Percentiles rank a stretch among this genome's conserved stretches.
phyloP scores from a whole-genome alignment of 306 rosid genomes.

The Neltuma alba region DNA sequence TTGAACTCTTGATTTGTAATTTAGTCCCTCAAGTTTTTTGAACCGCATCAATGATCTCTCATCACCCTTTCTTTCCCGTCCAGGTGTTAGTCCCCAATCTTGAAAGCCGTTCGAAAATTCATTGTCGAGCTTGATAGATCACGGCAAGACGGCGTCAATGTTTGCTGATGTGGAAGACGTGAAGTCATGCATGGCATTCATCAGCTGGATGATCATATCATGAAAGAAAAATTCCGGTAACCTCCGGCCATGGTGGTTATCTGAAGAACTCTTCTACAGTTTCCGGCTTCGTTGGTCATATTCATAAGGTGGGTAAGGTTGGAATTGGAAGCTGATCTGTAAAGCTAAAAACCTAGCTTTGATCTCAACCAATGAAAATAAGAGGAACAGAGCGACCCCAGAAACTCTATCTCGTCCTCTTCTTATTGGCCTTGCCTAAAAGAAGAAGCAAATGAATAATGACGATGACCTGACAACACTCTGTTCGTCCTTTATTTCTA shows the following conservation, averaged over 20 bases:
- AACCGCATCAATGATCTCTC: no score
- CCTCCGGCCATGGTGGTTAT: neutral
- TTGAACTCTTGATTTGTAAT: no score
- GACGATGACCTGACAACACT: neutral
- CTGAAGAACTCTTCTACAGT: neutral
- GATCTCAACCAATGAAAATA: neutral
- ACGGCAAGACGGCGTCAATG: no score
- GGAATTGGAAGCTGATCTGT: neutral
- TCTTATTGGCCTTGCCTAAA: no score
- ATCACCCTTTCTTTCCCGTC: no score
- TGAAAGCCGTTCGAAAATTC: neutral
- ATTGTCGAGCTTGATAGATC: no score
- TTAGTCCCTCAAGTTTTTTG: neutral
- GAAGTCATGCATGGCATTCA: neutral
- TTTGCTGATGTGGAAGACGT: no score
- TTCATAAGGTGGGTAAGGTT: no score
- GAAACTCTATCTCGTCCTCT: no score
- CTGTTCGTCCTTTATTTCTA: neutral
- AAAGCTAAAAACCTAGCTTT: neutral
- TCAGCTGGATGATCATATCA: neutral
- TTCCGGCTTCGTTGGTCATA: neutral
- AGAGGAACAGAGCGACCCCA: neutral
- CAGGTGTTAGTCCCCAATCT: neutral
- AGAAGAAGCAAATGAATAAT: neutral
- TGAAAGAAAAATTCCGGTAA: neutral